Evolutionary conservation across 2,329 filamentous ascomycete genomes (phyloP), one percentile per base, ranked within the genome.

Genomic region (Ophiostoma himal-ulmi): DNA sequence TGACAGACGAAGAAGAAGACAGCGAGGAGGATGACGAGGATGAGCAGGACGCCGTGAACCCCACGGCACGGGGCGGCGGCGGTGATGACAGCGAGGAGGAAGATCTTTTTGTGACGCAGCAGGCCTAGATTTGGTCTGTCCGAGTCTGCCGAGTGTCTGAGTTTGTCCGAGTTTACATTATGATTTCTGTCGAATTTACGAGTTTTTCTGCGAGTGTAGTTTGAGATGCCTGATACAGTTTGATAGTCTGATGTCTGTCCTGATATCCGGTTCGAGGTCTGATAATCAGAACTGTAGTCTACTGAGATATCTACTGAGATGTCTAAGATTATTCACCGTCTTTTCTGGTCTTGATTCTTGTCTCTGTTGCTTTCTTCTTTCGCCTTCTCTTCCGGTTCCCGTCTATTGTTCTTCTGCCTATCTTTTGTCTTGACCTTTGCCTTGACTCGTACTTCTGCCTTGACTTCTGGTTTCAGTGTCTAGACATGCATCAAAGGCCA

Each of bases 1-100:
- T 88, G 70, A 83, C 85, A 86, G 91, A 88, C 37, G 83, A 85
- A 2, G 82, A 82, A 0, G 80, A 81, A 1, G 78, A 77, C 6
- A 78, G 78, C 5, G 79, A 78, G 1, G 78, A 76, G 2, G 77
- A 76, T 30, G 76, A 76, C 14, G 68, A 68, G n/a, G 69, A 52
- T 1, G 65, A 65, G 4, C 54, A 70, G 20, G 37, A 65, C n/a
- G 37, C 34, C 13, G 54, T 20, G n/a, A 39, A 5, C 2, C 3
- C 34, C 14, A 13, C 26, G 44, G 17, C 34, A 41, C 36, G 41
- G 34, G 26, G 13, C 30, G 36, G 62, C 17, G n/a, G 67, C 44
- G 69, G 52, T n/a, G 71, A 69, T 26, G 67, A 66, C 37, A 69
- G 69, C 60, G 68, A 69, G 39, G 37, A 67, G 39, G 65, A 68